Percentiles rank a stretch among this genome's conserved stretches.
phyloP scores from a whole-genome alignment of 2,329 filamentous ascomycete species.

The Fusarium mangiferae region DNA sequence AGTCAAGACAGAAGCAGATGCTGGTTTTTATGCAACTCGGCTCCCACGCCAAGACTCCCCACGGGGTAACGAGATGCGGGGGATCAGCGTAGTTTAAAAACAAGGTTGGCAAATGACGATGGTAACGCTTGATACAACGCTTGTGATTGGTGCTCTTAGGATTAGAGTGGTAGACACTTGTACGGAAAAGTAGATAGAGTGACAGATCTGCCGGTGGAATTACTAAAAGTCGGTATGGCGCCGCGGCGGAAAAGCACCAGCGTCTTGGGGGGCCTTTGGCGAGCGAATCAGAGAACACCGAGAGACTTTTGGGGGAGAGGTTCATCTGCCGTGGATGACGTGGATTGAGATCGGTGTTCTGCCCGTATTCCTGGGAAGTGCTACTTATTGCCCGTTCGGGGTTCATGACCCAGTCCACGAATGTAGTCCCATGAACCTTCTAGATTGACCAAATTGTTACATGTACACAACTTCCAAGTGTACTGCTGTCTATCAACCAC shows the following conservation, averaged over 20 bases:
- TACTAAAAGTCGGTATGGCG: neutral
- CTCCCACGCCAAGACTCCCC: slow-evolving; percentile 2
- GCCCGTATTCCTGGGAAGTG: neutral
- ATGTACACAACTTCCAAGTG: neutral
- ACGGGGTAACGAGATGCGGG: slow-evolving; percentile 19
- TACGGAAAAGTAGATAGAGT: neutral
- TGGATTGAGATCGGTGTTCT: neutral
- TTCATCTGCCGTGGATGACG: neutral
- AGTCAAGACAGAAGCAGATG: neutral
- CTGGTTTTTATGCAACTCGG: neutral
- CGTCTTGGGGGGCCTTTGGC: neutral
- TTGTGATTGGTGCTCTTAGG: neutral
- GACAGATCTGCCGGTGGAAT: neutral
- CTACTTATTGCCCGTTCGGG: accelerated
- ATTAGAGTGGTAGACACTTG: neutral
- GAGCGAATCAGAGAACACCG: neutral
- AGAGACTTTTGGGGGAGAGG: accelerated
- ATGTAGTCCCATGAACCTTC: neutral
- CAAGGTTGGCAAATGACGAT: slow-evolving; percentile 11
- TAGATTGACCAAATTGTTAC: neutral
- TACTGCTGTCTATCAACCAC: neutral
- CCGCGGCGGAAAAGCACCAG: neutral
- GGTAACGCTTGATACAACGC: accelerated
- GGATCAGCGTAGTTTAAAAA: slow-evolving; percentile 16
- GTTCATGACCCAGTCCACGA: neutral